Base-by-base conservation (phyloP, 2,329 filamentous ascomycete genomes). In the Leptoxyphium fumago region DNA sequence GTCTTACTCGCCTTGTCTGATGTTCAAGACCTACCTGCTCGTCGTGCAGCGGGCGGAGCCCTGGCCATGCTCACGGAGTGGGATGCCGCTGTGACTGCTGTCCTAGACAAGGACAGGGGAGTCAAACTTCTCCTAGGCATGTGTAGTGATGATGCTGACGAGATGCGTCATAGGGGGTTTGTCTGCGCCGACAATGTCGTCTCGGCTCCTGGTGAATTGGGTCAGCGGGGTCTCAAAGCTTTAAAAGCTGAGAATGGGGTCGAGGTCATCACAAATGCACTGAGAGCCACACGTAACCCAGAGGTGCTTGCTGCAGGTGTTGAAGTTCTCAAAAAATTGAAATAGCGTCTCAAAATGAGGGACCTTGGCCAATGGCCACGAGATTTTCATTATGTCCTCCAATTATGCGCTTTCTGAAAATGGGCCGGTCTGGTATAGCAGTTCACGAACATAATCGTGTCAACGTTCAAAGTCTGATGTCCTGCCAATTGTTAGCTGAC, bases 1-100 rank as follows among this genome's bases (percentile, higher is more conserved):
- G 78, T 96, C 34, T 69, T 98, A 1, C 74, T 95, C 10, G 91
- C 89, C 0, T 75, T 98, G 30, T 81, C 86, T 0, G 88, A 96
- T 57, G 80, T 85, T 1, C 83, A 94, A 42, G 87, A 96, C 51
- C 63, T 75, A 6, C 78, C 77, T 0, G 94, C 87, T 0, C 71
- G 89, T 28, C 78, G 80, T 40, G 91, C 87, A 0, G 88, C 91
- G 0, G 87, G 88, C 2, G 91, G 91, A 1, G 89, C 87, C 0
- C 63, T 98, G 41, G 91, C 89, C 1, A 84, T 84, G 63, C 65
- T 98, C 18, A 87, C 87, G 0, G 77, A 78, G 28, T 87, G 81
- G 59, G 84, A 91, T 53, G 72, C 74, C 1, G 82, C 84, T 0
- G 80, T 89, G 1, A 71, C 75, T 2, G 80, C 75, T 3, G 72